Percentiles rank a stretch among this genome's conserved stretches.
Conservation (phyloP, 352 stramenopile species). For the Globisporangium heterothallicum region DNA sequence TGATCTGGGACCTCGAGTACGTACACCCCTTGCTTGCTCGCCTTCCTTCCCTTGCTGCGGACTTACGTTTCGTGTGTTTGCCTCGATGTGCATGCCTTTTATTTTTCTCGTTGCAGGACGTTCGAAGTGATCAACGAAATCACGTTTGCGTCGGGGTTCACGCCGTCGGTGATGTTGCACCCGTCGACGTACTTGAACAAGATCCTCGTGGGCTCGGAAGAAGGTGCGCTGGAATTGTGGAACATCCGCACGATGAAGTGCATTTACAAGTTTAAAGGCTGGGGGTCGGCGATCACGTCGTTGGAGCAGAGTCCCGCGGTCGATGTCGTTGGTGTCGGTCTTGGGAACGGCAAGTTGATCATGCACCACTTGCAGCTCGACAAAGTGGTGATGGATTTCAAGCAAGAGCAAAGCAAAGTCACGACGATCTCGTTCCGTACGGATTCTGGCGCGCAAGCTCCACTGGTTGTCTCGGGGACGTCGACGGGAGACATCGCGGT, state of each 20-base stretch:
- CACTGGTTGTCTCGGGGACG: conserved; percentile 65
- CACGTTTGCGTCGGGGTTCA: conserved; percentile 50
- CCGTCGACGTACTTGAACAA: conserved; percentile 94
- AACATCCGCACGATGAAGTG: conserved; percentile 89
- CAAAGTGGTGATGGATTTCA: conserved; percentile 73
- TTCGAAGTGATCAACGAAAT: conserved; percentile 56
- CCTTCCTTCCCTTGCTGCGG: neutral
- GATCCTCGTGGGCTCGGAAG: conserved; percentile 81
- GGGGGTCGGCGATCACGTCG: conserved; percentile 55
- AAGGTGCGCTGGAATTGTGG: conserved; percentile 85
- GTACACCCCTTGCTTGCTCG: conserved; percentile 2
- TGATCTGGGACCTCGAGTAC: conserved; percentile 64
- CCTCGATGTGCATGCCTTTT: conserved; percentile 4
- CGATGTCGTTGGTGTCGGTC: conserved; percentile 85
- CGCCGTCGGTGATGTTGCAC: conserved; percentile 80
- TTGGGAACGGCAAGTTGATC: conserved; percentile 75
- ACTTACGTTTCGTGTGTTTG: conserved; percentile 7
- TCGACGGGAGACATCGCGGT: conserved; percentile 79
- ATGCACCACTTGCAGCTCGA: conserved; percentile 87
- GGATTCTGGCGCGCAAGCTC: conserved; percentile 55
- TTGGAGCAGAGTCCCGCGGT: conserved; percentile 87
- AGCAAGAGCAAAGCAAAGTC: conserved; percentile 71
- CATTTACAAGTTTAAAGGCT: conserved; percentile 84
- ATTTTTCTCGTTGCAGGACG: conserved; percentile 22
- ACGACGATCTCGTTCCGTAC: conserved; percentile 88